Evolutionary conservation across 495 filamentous ascomycete genomes (phyloP).

Genomic region (Penicillium macrosclerotiorum): DNA sequence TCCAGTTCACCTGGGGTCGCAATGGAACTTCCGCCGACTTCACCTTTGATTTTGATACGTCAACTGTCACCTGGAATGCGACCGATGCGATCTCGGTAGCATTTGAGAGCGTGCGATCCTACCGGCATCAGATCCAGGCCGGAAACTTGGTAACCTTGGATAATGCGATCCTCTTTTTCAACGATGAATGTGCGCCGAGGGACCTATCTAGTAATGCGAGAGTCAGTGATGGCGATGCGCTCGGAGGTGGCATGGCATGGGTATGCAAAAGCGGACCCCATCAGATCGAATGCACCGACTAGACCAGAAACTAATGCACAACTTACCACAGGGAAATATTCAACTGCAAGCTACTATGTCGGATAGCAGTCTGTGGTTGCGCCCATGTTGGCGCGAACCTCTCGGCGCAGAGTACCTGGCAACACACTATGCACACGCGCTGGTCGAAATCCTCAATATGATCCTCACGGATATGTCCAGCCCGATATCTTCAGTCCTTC

Average conservation of each 20-base stretch:
- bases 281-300: neutral
- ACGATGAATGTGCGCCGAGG: constrained; percentile 6
- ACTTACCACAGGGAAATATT: constrained; percentile 4
- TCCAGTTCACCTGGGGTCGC: constrained; percentile 8
- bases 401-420: constrained; percentile 9
- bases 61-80: neutral
- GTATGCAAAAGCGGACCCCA: neutral
- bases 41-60: constrained; percentile 4
- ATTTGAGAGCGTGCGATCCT: neutral
- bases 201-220: constrained; percentile 7
- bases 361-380: constrained; percentile 7
- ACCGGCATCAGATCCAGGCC: constrained; percentile 2
- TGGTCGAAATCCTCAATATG: constrained; percentile 3
- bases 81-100: neutral
- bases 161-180: constrained; percentile 5
- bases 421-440: constrained; percentile 8
- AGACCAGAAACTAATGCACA: neutral
- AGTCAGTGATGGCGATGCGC: constrained; percentile 12
- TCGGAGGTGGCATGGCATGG: constrained; percentile 11
- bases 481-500: neutral
- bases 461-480: neutral
- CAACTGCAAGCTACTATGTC: constrained; percentile 10
- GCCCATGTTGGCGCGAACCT: constrained; percentile 9
- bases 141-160: neutral
- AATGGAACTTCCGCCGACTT: constrained; percentile 5